phyloP scores from a whole-genome alignment of 2,329 filamentous ascomycete species.

The Fusarium beomiforme region DNA sequence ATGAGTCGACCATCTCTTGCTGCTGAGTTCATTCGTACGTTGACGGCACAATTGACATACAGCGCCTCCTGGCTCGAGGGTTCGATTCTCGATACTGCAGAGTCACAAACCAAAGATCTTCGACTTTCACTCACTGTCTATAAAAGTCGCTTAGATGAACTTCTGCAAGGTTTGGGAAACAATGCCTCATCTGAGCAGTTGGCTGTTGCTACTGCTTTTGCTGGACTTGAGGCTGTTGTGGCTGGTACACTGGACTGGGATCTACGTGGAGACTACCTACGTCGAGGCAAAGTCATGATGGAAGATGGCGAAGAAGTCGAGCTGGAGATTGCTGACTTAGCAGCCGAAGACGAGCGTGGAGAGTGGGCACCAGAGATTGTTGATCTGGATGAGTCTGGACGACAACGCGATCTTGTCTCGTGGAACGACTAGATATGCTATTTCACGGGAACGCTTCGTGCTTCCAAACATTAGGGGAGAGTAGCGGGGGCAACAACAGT shows the following conservation, averaged over 20 bases:
- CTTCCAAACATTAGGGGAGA: neutral
- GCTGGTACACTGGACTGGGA: conserved; percentile 64
- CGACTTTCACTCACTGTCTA: conserved; percentile 63
- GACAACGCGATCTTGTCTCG: conserved; percentile 61
- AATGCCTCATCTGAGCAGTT: conserved; percentile 53
- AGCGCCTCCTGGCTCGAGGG: conserved; percentile 60
- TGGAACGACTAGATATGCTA: conserved; percentile 51
- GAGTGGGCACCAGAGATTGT: conserved; percentile 65
- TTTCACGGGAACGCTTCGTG: neutral
- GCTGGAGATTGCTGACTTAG: conserved; percentile 59
- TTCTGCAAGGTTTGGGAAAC: conserved; percentile 50
- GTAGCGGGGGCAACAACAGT: neutral
- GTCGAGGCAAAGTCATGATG: conserved; percentile 59
- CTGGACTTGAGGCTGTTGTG: conserved; percentile 45
- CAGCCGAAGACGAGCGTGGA: conserved; percentile 64
- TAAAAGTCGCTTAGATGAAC: conserved; percentile 62
- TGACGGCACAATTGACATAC: conserved; percentile 66
- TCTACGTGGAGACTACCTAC: conserved; percentile 59
- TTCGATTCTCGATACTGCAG: conserved; percentile 53
- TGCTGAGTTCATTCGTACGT: conserved; percentile 57
- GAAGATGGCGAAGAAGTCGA: conserved; percentile 64
- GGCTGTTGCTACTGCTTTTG: conserved; percentile 59
- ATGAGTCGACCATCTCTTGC: conserved; percentile 56
- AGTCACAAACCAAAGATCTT: conserved; percentile 49
- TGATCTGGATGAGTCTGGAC: conserved; percentile 62